phyloP scores from a whole-genome alignment of 495 filamentous ascomycete species.

The Xylaria telfairii region DNA sequence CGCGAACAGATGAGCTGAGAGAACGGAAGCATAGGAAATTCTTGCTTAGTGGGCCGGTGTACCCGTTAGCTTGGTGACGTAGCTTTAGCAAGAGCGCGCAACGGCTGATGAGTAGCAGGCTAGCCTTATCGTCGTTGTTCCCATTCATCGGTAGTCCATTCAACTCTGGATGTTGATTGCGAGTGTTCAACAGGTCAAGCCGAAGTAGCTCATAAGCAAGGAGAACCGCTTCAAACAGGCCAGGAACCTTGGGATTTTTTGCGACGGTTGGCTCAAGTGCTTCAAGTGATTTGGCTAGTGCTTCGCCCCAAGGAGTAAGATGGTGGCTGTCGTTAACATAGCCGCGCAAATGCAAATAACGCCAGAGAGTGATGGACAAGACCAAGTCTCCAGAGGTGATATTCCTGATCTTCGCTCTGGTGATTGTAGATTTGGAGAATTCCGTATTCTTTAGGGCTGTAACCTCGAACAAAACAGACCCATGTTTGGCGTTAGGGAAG shows the following conservation, averaged over 20 bases:
- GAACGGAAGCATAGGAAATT: constrained; percentile 88
- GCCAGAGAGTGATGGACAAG: constrained; percentile 77
- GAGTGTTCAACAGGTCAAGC: constrained; percentile 75
- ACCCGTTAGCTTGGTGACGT: constrained; percentile 83
- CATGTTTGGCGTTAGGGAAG: constrained; percentile 54
- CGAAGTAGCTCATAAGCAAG: constrained; percentile 81
- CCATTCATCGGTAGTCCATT: constrained; percentile 59
- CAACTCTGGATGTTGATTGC: constrained; percentile 57
- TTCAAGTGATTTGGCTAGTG: constrained; percentile 71
- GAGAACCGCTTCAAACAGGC: constrained; percentile 56
- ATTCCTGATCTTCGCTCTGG: constrained; percentile 50
- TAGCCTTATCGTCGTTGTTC: constrained; percentile 62
- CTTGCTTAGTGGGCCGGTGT: constrained; percentile 91
- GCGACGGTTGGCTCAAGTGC: constrained; percentile 64
- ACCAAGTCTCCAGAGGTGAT: constrained; percentile 73
- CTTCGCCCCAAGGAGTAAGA: constrained; percentile 83
- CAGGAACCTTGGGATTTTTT: constrained; percentile 60
- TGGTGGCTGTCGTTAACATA: constrained; percentile 82
- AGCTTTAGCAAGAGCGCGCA: constrained; percentile 83
- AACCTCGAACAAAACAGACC: constrained; percentile 63
- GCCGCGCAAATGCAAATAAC: constrained; percentile 85
- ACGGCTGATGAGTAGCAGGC: constrained; percentile 80
- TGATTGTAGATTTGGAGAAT: constrained; percentile 71
- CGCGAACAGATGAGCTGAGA: constrained; percentile 77
- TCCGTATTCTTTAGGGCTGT: constrained; percentile 64